These are phyloP conservation scores for Pelargonium fulgidum DNA, from an alignment of 441 rosid species.

Conservation along the genomic window DNA sequence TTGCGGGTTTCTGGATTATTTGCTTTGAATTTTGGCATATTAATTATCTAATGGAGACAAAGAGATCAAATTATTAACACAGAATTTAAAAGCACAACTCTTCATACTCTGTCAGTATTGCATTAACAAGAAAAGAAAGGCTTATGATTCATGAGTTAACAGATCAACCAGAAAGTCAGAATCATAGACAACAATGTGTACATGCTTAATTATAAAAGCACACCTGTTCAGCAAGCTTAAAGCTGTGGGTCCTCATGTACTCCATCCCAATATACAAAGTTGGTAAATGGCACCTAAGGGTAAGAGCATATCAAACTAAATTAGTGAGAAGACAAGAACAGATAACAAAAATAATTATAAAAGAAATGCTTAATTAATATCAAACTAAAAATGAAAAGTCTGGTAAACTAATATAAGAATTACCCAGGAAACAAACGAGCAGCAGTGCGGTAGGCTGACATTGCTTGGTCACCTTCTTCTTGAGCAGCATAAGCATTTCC, in stretches of 20 bases:
- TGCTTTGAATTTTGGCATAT: too few species aligned
- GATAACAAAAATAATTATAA: not conserved
- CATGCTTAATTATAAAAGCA: constrained; percentile 13
- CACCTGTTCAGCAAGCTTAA: constrained; percentile 97
- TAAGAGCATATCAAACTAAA: constrained; percentile 71
- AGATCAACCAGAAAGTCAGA: not conserved
- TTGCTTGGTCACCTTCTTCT: constrained; percentile 96
- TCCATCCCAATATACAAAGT: constrained; percentile 97
- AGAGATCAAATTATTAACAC: too few species aligned
- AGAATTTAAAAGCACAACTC: not conserved
- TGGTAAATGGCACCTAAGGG: constrained; percentile 95
- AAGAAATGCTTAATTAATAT: not conserved
- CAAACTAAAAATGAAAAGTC: not conserved
- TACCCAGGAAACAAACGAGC: constrained; percentile 97
- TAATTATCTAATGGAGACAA: too few species aligned
- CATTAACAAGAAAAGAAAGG: not conserved
- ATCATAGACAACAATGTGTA: not conserved
- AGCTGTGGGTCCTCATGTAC: constrained; percentile 95
- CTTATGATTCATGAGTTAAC: not conserved
- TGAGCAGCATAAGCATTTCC: constrained; percentile 87
- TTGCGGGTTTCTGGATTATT: too few species aligned
- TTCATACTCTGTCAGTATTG: not conserved
- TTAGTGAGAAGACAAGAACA: constrained; percentile 50
- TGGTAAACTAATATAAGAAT: constrained; percentile 18
- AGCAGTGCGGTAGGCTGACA: constrained; percentile 90